Base-by-base conservation (phyloP, 2,329 filamentous ascomycete genomes). In the Cercospora sp. region DNA sequence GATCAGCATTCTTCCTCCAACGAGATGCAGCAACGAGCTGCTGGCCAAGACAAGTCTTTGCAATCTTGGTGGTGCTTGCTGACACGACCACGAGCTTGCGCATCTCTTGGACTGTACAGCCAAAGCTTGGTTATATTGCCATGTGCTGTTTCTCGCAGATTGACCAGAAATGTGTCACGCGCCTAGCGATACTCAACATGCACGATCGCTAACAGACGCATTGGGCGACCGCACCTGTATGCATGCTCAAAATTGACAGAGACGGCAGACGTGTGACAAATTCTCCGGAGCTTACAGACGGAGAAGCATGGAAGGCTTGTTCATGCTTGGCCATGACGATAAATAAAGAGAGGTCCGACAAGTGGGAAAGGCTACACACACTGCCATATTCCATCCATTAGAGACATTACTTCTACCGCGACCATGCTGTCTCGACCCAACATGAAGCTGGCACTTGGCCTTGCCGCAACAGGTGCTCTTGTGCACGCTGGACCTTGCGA, bases 401-500 rank as follows among this genome's bases (percentile, higher is more conserved):
- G 48, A 63, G 42, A 40, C n/a, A 6, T 12, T 40, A 3, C 48
- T 28, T n/a, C 16, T 1, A 3, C 12, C 9, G 4, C 20, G 31
- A 63, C 23, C 30, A 71, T 73, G 70, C 59, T 61, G n/a, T 67
- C 67, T 18, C 63, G 53, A 62, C 60, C 67, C 16, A 64, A 53
- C 53, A 33, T 64, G 51, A 48, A 61, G 36, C 18, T 68, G 67
- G 71, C 70, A 28, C 55, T 72, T 13, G 57, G 63, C 53, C 64
- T 72, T 7, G 63, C 57, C 30, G 66, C 71, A 12, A 53, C 66
- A 26, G 63, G 59, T 30, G 48, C 68, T 28, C 63, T 71, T 45
- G 71, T 64, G 28, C 74, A 79, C 18, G 86, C 86, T 45, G 87
- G 82, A 12, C 87, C 88, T 8, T 90, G 87, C 72, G 88, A 90